A percentile compares a stretch with the other conserved stretches of the same genome.
Evolutionary conservation across 2,329 filamentous ascomycete species (phyloP).

Genomic region (Diaporthe humulicola): DNA sequence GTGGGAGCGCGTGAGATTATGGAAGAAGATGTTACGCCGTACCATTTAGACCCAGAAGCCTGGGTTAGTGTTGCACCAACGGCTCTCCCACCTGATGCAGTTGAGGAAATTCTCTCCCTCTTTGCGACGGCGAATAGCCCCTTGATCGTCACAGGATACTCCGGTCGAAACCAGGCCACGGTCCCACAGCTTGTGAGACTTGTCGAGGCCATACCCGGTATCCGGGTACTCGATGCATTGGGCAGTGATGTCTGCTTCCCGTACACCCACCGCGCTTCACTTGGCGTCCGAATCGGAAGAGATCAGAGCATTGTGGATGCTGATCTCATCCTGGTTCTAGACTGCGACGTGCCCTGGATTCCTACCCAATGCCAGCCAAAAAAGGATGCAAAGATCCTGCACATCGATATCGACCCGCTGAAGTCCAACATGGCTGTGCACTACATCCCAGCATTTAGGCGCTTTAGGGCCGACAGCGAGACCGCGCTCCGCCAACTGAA

Average conservation of each 20-base stretch:
- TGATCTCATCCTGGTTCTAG: conserved; percentile 86
- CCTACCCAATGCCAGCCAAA: conserved; percentile 76
- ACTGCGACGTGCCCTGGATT: conserved; percentile 96
- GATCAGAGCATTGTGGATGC: conserved; percentile 81
- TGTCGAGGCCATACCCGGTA: conserved; percentile 75
- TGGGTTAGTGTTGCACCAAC: conserved; percentile 65
- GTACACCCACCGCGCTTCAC: conserved; percentile 74
- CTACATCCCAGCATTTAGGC: conserved; percentile 75
- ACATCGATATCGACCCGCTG: conserved; percentile 75
- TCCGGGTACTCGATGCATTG: conserved; percentile 81
- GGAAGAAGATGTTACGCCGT: conserved; percentile 85
- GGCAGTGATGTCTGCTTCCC: conserved; percentile 88
- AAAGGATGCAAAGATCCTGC: conserved; percentile 68
- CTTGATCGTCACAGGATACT: conserved; percentile 78
- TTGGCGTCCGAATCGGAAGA: conserved; percentile 80
- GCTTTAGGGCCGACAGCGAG: conserved; percentile 78
- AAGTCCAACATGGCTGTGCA: conserved; percentile 81
- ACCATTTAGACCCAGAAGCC: conserved; percentile 75
- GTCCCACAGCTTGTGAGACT: conserved; percentile 74
- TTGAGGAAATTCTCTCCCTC: conserved; percentile 71
- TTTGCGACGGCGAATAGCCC: conserved; percentile 73
- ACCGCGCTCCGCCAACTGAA: conserved; percentile 65
- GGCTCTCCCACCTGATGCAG: conserved; percentile 65
- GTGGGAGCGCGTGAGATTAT: conserved; percentile 84
- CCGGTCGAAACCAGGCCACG: conserved; percentile 75